Evolutionary conservation across 345 rosid genomes (phyloP), one percentile per base, ranked within the genome.

Genomic region (Cochlearia excelsa): DNA sequence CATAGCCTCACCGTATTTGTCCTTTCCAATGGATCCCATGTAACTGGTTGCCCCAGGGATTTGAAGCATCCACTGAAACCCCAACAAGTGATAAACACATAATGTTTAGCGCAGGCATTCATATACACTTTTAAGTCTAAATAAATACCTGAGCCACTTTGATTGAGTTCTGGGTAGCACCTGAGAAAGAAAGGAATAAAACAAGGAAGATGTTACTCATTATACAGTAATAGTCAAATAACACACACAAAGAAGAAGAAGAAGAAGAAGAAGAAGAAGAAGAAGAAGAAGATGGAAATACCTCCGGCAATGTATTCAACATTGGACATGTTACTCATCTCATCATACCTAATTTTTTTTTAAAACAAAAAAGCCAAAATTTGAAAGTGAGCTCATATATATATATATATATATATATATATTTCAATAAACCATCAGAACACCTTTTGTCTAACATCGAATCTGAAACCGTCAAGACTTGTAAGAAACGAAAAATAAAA

Each of bases 1-100:
- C 99, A 93, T 89, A 48, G 88, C 95, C 59, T 80, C 96, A 1
- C 99, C 99, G 67, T 78, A 89, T 67, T 89, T 85, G 66, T 89
- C 99, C 74, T 89, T 87, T 38, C 99, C 96, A 67, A 89, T 85
- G 78, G 88, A 87, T 42, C 99, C 99, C 11, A 89, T 89, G 79
- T 84, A 93, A 65, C 67, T 16, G 23, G 23, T 16, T 16, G 23
- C 23, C 23, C 23, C 23, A 16, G 23, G 23, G 23, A 16, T 16
- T 89, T 89, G 97, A 72, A 93, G 91, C 97, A 93, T 81, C 99
- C 99, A 93, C 97, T 92, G 67, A 1, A 56, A 16, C 9, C 23
- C 23, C 58, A 74, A 10, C 5, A 59, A 10, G 4, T 56, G 8
- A 23, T 46, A 6, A 48, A 51, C 5, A 37, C 40, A 5, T 31